Evolutionary conservation across 352 stramenopile genomes (phyloP).

Genomic region (Globisporangium spiculum): DNA sequence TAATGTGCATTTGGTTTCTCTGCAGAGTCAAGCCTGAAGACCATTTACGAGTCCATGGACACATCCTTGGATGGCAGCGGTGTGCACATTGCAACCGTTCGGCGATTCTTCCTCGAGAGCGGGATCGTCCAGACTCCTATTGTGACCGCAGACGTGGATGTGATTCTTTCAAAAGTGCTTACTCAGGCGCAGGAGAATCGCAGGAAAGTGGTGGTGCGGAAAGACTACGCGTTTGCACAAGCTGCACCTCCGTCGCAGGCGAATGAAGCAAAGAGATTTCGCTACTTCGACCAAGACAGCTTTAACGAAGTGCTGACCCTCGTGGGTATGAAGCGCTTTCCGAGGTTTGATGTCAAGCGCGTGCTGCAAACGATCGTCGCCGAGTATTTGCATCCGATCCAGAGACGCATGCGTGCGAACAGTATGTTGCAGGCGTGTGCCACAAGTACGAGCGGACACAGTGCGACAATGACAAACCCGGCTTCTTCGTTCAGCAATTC

Average conservation of each 20-base stretch:
- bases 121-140: conserved; percentile 56
- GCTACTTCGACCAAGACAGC: conserved; percentile 63
- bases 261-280: conserved; percentile 38
- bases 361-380: conserved; percentile 54
- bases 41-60: conserved; percentile 50
- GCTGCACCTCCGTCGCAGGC: conserved; percentile 14
- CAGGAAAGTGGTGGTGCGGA: conserved; percentile 43
- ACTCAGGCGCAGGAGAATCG: conserved; percentile 50
- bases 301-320: conserved; percentile 77
- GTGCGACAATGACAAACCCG: background rate
- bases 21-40: conserved; percentile 32
- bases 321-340: conserved; percentile 57
- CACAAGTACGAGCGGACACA: background rate
- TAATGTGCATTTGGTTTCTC: too few relatives aligned
- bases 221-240: conserved; percentile 48
- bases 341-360: conserved; percentile 46
- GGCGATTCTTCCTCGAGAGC: conserved; percentile 63
- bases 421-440: conserved; percentile 10
- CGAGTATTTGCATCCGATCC: conserved; percentile 47
- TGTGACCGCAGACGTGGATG: conserved; percentile 57
- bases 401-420: conserved; percentile 22
- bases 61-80: conserved; percentile 41
- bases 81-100: conserved; percentile 64
- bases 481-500: background rate
- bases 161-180: conserved; percentile 62